Conservation (phyloP, 2,329 filamentous ascomycete genomes). For the Chrysoporthe austroafricana region DNA sequence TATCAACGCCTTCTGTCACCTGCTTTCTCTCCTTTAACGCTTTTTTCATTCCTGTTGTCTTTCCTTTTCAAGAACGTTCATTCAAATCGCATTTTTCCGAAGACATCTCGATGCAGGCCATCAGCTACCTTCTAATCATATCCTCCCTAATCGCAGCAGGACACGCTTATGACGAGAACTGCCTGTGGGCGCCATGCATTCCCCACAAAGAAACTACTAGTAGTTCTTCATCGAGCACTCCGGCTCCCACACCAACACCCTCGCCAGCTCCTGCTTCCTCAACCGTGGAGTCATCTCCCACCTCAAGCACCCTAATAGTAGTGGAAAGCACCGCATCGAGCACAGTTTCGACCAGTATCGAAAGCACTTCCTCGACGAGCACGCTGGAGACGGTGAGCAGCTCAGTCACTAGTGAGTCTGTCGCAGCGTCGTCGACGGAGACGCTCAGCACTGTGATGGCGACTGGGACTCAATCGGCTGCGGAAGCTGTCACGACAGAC, state of each 20-base stretch:
- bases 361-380: background rate
- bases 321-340: background rate
- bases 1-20: background rate
- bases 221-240: background rate
- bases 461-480: background rate
- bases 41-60: background rate
- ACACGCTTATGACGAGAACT: background rate
- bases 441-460: background rate
- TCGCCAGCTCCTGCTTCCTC: background rate
- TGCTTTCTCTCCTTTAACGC: background rate
- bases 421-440: background rate
- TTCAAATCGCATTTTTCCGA: background rate
- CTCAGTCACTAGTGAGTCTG: background rate
- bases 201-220: background rate
- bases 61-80: background rate
- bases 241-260: background rate
- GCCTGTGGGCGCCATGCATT: conserved; percentile 1
- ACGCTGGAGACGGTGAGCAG: conserved; percentile 1
- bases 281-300: background rate
- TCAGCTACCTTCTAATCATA: background rate
- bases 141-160: background rate
- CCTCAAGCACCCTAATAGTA: background rate
- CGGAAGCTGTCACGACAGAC: background rate
- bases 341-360: background rate
- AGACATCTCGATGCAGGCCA: background rate